A percentile compares a stretch with the other conserved stretches of the same genome.
These are phyloP conservation scores for Leccinum pseudoinsigne DNA, from an alignment of 1,284 basidiomycete genomes.

Conservation along the genomic window DNA sequence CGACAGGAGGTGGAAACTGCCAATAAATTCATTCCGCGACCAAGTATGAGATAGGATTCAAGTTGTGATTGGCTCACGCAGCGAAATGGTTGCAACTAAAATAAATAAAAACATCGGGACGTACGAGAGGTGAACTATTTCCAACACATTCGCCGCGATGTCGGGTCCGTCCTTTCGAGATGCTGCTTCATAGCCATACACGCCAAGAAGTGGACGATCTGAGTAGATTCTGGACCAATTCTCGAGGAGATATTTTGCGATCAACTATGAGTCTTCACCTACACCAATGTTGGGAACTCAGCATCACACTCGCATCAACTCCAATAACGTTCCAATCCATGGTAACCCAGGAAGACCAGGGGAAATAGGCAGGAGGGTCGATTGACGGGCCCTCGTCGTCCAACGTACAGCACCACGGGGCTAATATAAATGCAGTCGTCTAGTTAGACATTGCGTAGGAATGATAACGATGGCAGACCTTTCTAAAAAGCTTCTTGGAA, in stretches of 20 bases:
- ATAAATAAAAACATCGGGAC: background rate
- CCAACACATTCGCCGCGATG: background rate
- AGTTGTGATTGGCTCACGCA: background rate
- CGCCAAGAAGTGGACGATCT: background rate
- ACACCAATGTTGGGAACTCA: conserved; percentile 7
- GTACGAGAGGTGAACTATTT: background rate
- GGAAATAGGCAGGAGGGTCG: conserved; percentile 10
- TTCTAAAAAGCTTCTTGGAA: background rate
- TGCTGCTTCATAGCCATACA: background rate
- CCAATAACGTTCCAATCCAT: background rate
- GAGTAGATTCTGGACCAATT: background rate
- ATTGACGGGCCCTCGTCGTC: background rate
- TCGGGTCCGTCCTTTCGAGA: background rate
- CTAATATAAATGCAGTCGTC: background rate
- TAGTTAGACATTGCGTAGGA: background rate
- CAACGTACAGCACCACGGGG: background rate
- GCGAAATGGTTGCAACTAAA: background rate
- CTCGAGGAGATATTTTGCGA: background rate
- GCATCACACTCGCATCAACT: background rate
- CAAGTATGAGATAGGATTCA: background rate
- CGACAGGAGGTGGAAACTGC: background rate
- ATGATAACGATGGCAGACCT: background rate
- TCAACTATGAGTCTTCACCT: background rate
- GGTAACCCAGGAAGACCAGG: background rate
- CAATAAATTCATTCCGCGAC: background rate